Evolutionary conservation across 805 yeast genomes (phyloP).

Genomic region (Kuraishia hungarica): DNA sequence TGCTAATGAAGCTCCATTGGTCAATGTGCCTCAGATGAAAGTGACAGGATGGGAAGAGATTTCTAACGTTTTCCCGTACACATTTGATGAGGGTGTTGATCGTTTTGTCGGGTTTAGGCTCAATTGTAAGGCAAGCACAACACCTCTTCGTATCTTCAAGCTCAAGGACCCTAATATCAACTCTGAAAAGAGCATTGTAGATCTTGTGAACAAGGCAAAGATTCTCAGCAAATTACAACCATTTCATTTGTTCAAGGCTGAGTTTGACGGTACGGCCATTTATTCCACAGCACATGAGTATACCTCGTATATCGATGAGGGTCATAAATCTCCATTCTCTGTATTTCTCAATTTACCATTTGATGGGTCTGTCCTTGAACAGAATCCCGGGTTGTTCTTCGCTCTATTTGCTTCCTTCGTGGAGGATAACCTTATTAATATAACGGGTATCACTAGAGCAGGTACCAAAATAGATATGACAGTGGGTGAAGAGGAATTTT

Average conservation of each 20-base stretch:
- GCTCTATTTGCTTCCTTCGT: conserved; percentile 4
- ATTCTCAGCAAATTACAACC: conserved; percentile 74
- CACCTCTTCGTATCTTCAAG: background rate
- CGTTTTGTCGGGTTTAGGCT: conserved; percentile 1
- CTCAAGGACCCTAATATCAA: background rate
- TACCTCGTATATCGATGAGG: conserved; percentile 41
- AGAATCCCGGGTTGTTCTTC: background rate
- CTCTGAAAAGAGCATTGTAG: conserved; percentile 12
- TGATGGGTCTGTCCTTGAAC: conserved; percentile 24
- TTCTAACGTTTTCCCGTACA: conserved; percentile 41
- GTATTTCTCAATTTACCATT: conserved; percentile 55
- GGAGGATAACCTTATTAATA: conserved; percentile 10
- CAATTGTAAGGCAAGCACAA: background rate
- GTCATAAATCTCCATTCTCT: conserved; percentile 52
- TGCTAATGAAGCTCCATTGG: conserved; percentile 74
- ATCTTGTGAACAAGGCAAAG: conserved; percentile 57
- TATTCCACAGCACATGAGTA: conserved; percentile 68
- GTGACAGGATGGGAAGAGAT: conserved; percentile 66
- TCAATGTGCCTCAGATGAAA: conserved; percentile 56
- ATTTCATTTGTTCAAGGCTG: conserved; percentile 69
- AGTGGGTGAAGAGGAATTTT: conserved; percentile 23
- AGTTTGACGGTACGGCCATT: conserved; percentile 23
- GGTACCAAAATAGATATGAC: conserved; percentile 13
- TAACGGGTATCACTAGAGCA: conserved; percentile 19
- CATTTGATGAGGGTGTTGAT: conserved; percentile 22